Conservation (phyloP, 179 eudicot genomes). For the Silene coronaria region DNA sequence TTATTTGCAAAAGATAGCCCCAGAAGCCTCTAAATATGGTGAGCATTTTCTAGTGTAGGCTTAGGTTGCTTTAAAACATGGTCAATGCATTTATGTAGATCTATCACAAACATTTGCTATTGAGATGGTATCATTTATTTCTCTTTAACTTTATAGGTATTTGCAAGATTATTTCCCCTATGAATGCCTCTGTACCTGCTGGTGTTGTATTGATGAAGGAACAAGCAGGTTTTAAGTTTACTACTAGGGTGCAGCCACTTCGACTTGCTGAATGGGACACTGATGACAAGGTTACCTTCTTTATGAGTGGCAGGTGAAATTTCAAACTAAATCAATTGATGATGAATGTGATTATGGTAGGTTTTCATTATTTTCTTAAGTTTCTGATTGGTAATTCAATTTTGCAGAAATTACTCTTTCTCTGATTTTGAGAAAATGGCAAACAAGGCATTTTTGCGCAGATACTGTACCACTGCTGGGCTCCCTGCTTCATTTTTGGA, state of each 20-base stretch:
- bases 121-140: background rate
- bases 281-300: slow-evolving; percentile 90
- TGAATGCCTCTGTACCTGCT: slow-evolving; percentile 86
- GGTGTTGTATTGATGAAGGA: slow-evolving; percentile 89
- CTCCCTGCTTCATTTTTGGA: slow-evolving; percentile 85
- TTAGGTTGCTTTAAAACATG: background rate
- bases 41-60: slow-evolving; percentile 7
- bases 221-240: slow-evolving; percentile 78
- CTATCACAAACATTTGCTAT: background rate
- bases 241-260: slow-evolving; percentile 90
- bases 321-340: background rate
- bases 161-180: slow-evolving; percentile 87
- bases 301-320: slow-evolving; percentile 87
- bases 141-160: slow-evolving; percentile 47
- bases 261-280: slow-evolving; percentile 97
- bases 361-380: background rate
- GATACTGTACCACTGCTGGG: slow-evolving; percentile 71
- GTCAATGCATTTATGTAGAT: background rate
- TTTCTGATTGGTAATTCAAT: slow-evolving; percentile 15
- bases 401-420: slow-evolving; percentile 75
- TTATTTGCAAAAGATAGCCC: slow-evolving; percentile 83
- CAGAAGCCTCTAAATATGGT: slow-evolving; percentile 92
- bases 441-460: slow-evolving; percentile 83
- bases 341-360: background rate
- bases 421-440: slow-evolving; percentile 98